These are phyloP conservation scores for Umbilicus rupestris DNA, from an alignment of 164 flowering plant genomes.

Conservation along the genomic window DNA sequence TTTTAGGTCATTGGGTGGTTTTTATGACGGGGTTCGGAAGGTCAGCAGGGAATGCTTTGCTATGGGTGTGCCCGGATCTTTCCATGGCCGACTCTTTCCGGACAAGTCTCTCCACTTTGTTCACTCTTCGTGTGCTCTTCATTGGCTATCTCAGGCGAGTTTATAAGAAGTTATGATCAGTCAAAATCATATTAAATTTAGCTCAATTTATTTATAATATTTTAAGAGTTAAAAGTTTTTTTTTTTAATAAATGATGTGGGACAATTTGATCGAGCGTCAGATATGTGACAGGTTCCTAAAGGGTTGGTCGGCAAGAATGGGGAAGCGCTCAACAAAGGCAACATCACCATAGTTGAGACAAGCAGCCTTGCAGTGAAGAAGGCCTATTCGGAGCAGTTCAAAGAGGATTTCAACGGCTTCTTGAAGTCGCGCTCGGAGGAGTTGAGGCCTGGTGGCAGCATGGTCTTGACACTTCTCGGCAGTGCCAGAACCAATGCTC, in stretches of 20 bases:
- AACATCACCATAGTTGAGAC: constrained; percentile 10
- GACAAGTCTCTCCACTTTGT: constrained; percentile 7
- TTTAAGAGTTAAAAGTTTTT: no score
- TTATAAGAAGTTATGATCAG: not conserved
- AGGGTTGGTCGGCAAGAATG: not conserved
- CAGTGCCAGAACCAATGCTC: constrained; percentile 7
- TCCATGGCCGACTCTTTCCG: constrained; percentile 9
- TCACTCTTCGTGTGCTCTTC: constrained; percentile 10
- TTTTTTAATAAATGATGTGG: no score
- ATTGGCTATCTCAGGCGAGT: constrained; percentile 12
- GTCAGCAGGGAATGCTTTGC: not conserved
- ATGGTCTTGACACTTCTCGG: constrained; percentile 16
- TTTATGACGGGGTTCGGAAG: no score
- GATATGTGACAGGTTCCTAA: constrained; percentile 12
- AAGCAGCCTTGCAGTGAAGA: constrained; percentile 12
- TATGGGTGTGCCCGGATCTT: constrained; percentile 9
- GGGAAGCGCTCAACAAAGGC: constrained; percentile 11
- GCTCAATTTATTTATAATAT: no score
- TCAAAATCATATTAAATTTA: no score
- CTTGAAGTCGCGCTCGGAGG: constrained; percentile 13
- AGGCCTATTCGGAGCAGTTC: constrained; percentile 12
- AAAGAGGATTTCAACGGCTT: constrained; percentile 15
- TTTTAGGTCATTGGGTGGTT: no score
- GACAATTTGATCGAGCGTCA: no score
- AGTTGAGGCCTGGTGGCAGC: constrained; percentile 15